These are phyloP conservation scores for Lactarius vividus DNA, from an alignment of 768 basidiomycete species.

Conservation along the genomic window DNA sequence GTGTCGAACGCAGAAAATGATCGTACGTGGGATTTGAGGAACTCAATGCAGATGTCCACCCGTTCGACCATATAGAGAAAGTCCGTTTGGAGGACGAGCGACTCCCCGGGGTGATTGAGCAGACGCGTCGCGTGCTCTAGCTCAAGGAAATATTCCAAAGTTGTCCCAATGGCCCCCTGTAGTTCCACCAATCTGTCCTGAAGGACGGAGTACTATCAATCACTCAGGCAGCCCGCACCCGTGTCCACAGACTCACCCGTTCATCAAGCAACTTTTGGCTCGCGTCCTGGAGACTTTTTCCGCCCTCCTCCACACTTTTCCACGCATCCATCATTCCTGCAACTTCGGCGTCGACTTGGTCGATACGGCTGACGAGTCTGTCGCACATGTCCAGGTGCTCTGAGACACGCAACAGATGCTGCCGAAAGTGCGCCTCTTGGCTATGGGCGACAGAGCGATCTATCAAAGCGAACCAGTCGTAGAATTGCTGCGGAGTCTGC, in stretches of 20 bases:
- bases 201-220: background rate
- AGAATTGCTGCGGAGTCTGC: constrained; percentile 91
- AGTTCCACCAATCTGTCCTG: constrained; percentile 76
- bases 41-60: constrained; percentile 92
- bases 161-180: constrained; percentile 77
- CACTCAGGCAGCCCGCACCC: background rate
- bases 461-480: constrained; percentile 92
- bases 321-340: constrained; percentile 81
- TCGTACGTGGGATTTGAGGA: constrained; percentile 81
- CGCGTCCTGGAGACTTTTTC: constrained; percentile 84
- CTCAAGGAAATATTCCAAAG: constrained; percentile 92
- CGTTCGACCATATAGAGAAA: constrained; percentile 97
- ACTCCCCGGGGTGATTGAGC: constrained; percentile 92
- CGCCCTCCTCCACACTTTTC: constrained; percentile 89
- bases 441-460: constrained; percentile 89
- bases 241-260: constrained; percentile 55
- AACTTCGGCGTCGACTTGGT: constrained; percentile 71
- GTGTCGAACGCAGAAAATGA: background rate
- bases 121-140: constrained; percentile 90
- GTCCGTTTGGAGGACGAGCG: constrained; percentile 84
- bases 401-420: constrained; percentile 73
- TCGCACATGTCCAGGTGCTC: constrained; percentile 80
- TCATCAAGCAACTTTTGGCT: constrained; percentile 89
- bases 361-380: constrained; percentile 63
- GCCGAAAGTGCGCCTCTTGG: constrained; percentile 90